These are phyloP conservation scores for Eimeria necatrix DNA, from an alignment of 169 alveolate species.

Conservation along the genomic window DNA sequence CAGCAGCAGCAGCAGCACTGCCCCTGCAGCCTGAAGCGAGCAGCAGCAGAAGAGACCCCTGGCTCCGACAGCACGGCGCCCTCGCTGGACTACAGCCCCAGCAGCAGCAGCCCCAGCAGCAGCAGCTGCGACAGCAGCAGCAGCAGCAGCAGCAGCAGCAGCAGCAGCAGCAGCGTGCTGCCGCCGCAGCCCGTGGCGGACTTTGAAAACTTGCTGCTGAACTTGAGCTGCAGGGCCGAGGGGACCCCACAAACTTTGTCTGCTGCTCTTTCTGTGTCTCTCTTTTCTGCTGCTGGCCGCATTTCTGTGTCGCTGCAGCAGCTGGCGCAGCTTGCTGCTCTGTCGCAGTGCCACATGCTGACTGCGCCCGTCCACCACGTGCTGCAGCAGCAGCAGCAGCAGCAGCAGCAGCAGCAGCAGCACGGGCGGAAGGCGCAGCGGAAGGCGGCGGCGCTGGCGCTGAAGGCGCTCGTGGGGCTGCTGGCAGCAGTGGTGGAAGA, in stretches of 20 bases:
- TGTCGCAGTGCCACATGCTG: conserved; percentile 14
- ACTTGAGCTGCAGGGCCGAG: background rate
- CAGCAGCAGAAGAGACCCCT: conserved; percentile 3
- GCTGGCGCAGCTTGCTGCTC: conserved; percentile 50
- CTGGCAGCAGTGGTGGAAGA: background rate
- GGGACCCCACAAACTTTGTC: background rate
- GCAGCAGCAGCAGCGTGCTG: background rate
- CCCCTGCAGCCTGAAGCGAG: conserved; percentile 33
- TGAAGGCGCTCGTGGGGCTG: background rate
- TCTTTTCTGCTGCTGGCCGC: background rate
- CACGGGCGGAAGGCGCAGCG: conserved; percentile 17
- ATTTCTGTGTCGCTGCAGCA: conserved; percentile 21
- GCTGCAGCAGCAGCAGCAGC: conserved; percentile 38
- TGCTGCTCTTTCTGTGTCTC: background rate
- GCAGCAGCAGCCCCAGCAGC: conserved; percentile 39
- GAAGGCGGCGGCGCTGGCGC: background rate
- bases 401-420: conserved; percentile 7
- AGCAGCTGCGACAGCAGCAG: background rate
- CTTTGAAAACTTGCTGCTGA: conserved; percentile 17
- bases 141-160: background rate
- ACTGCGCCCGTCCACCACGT: background rate
- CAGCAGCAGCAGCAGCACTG: conserved; percentile 44
- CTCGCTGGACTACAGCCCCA: background rate
- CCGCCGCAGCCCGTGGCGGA: conserved; percentile 29
- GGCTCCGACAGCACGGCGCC: background rate